Evolutionary conservation across 2,329 filamentous ascomycete species (phyloP), one percentile per base, ranked within the genome.

Genomic region (Claviceps sp.): DNA sequence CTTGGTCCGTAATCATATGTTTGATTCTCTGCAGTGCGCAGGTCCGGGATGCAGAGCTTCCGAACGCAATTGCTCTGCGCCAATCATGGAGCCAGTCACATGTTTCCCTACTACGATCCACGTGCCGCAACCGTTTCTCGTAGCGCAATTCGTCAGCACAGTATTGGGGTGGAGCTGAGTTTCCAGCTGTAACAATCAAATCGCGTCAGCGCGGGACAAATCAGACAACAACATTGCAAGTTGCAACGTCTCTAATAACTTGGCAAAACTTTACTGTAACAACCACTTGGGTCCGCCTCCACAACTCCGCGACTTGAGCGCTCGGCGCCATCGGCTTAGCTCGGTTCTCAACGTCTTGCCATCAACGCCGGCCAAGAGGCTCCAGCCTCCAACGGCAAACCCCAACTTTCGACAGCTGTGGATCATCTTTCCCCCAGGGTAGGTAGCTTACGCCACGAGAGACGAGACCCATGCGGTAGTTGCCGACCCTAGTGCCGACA

Each of bases 251-350:
- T 11, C 9, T 29, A 9, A 11, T 8, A n/a, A n/a, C n/a, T n/a
- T n/a, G n/a, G 16, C 17, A 47, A 14, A 39, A n/a, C n/a, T n/a
- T n/a, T n/a, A n/a, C n/a, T n/a, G n/a, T n/a, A n/a, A 14, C 17
- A 4, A 38, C 20, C 11, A 45, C 23, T 40, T 49, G 34, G 26
- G 45, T 52, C 50, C 39, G 16, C 29, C 39, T 50, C 14, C 6
- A 14, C 50, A 48, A 43, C 45, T 49, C 46, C 11, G 50, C 14
- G 39, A 34, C 39, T 17, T 17, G 22, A 20, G 17, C 14, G 13
- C 29, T 52, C 50, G 50, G 50, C 8, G 17, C n/a, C 39, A 48
- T 52, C 50, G 40, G 45, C 46, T 20, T 23, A 34, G 45, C 50
- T 52, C 39, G 39, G 45, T 43, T 39, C 39, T n/a, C 23, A 23